phyloP scores from a whole-genome alignment of 768 basidiomycete genomes.

The Asterophora parasitica region DNA sequence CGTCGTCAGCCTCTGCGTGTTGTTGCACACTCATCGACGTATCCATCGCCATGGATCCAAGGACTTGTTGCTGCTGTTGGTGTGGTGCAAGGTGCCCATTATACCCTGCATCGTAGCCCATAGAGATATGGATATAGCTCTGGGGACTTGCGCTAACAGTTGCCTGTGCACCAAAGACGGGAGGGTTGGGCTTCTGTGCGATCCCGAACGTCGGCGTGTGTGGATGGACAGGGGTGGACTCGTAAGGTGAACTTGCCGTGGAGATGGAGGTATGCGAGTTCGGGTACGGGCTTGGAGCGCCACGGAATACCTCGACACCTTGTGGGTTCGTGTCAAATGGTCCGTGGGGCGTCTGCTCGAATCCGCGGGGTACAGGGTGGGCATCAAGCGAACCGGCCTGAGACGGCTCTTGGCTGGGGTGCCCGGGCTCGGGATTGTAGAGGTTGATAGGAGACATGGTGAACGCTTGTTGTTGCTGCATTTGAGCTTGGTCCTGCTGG shows the following conservation, averaged over 20 bases:
- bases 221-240: constrained; percentile 19
- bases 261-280: constrained; percentile 22
- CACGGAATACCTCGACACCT: constrained; percentile 2
- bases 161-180: constrained; percentile 19
- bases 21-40: constrained; percentile 11
- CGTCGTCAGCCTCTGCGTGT: background rate
- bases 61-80: constrained; percentile 13
- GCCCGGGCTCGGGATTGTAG: background rate
- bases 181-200: constrained; percentile 22
- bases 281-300: constrained; percentile 24
- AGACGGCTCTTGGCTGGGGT: constrained; percentile 13
- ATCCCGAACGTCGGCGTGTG: constrained; percentile 25
- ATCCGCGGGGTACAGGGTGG: constrained; percentile 7
- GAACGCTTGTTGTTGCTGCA: constrained; percentile 10
- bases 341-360: background rate
- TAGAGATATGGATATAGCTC: constrained; percentile 17
- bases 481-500: constrained; percentile 16
- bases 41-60: constrained; percentile 15
- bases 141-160: constrained; percentile 11
- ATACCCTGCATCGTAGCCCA: constrained; percentile 15
- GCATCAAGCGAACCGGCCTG: constrained; percentile 20
- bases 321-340: constrained; percentile 11
- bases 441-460: constrained; percentile 1
- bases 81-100: constrained; percentile 4
- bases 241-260: constrained; percentile 27